Evolutionary conservation across 192 early-diverging fungal genomes (phyloP).

Genomic region (Coemansia sp.): DNA sequence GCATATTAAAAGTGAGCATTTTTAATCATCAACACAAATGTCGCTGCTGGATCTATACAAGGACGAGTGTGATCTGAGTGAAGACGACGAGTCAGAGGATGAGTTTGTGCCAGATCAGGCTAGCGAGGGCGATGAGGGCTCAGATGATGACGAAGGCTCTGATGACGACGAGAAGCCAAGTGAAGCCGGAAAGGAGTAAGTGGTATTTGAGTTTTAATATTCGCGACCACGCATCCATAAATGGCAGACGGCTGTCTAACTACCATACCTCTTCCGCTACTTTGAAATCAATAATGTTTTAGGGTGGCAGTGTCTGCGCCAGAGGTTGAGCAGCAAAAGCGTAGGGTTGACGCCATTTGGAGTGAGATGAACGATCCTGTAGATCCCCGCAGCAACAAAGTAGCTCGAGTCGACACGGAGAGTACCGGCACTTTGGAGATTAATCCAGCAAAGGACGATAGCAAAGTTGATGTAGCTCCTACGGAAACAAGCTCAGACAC

Average conservation of each 20-base stretch:
- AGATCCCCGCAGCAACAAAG: conserved; percentile 10
- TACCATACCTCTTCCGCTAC: not conserved
- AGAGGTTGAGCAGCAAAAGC: conserved; percentile 32
- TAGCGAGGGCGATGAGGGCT: conserved; percentile 10
- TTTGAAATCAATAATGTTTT: not conserved
- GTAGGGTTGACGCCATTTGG: conserved; percentile 44
- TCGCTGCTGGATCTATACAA: conserved; percentile 52
- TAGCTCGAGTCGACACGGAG: conserved; percentile 14
- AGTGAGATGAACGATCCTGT: conserved; percentile 41
- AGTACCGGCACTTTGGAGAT: not conserved
- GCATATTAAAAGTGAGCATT: not conserved
- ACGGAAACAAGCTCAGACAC: not conserved
- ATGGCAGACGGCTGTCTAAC: not conserved
- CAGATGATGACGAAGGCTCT: conserved; percentile 9
- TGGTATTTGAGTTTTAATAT: not conserved
- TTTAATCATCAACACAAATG: conserved; percentile 17
- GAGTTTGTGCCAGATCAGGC: conserved; percentile 37
- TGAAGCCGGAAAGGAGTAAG: conserved; percentile 6
- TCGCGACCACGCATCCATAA: not conserved
- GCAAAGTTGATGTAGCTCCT: not conserved
- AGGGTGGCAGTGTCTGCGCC: not conserved
- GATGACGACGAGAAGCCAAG: not conserved
- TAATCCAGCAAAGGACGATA: not conserved
- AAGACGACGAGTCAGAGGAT: conserved; percentile 27
- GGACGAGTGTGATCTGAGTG: conserved; percentile 10